Base-by-base conservation (phyloP, 192 early-diverging fungal genomes). In the Podila clonocystis region DNA sequence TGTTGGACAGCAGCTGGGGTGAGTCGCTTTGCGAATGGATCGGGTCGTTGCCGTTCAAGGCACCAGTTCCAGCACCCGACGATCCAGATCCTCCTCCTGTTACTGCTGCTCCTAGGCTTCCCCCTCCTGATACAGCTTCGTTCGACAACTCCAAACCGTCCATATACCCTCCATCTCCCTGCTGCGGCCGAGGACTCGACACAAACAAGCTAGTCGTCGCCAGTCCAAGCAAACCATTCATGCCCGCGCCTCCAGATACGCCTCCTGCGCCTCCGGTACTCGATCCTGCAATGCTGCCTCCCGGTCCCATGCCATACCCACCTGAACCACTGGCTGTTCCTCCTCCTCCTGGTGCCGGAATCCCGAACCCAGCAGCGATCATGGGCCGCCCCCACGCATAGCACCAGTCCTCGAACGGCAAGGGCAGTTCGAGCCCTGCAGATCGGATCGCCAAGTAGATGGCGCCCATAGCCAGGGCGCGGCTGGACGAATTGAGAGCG, bases 331-430 rank as follows among this genome's bases (percentile, higher is more conserved):
- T 58, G 34, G 1, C 34, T 7, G 9, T 20, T 9, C 30, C 64
- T 30, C 48, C 50, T 45, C 59, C 62, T 48, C 68, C 65, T 9
- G 33, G 15, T 15, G 36, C 45, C 15, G 62, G 61, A 29, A 80
- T 63, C 45, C 77, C 77, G 59, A 80, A 80, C 5, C 77, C 67
- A 24, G 70, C 45, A 7, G 68, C 70, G 60, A 80, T 73, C 49
- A 65, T 65, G 7, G 77, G 66, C 34, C 70, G 52, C 17, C 77
- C 77, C 77, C 77, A 80, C 6, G 77, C 77, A 61, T 73, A 73
- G n/a, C 77, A 80, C 77, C 77, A 80, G 12, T 80, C 77, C 45
- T 80, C 70, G 41, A 80, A 80, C 5, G 77, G 67, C 26, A 80
- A 50, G 4, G 77, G 77, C 15, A 80, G 31, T n/a, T 80, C 77